Evolutionary conservation across 2,329 filamentous ascomycete genomes (phyloP), one percentile per base, ranked within the genome.

Genomic region (Aspergillus latus): DNA sequence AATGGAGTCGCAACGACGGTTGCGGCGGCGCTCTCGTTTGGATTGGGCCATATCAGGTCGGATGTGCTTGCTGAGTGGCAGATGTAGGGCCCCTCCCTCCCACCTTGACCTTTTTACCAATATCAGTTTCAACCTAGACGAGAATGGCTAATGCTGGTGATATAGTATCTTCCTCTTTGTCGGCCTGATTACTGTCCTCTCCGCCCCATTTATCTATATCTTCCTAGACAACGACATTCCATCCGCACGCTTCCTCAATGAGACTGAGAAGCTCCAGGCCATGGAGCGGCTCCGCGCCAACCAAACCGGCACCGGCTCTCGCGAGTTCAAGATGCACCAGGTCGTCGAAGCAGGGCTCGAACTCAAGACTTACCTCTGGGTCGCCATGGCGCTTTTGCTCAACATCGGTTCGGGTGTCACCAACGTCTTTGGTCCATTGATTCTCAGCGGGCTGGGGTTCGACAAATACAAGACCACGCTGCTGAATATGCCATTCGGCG

Each of bases 401-500:
- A 88, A 88, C 65, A 80, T 87, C n/a, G 84, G 84, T 1, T 83
- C 85, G 1, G 76, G 78, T 9, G 84, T 88, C 2, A 83, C 82
- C 21, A 87, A 84, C 66, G 85, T 81, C 1, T 88, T 88, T 56
- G 85, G 85, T 0, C 85, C 86, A 0, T 72, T 88, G 7, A 87
- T 88, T 54, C 69, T 89, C 4, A 74, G 74, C 6, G 84, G 84
- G 0, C 77, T 88, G 1, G 84, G 84, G 0, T 86, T 82, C 59
- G 79, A 85, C 67, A 80, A 82, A 52, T 83, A 80, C 68, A 74
- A 64, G 2, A 83, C 84, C 0, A 84, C 81, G 3, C 72, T 88
- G 3, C 77, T 88, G 15, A 88, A 86, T 66, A 88, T 88, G 61
- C 86, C 86, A 0, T 88, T 88, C 58, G 86, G 86, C 1, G 80